A percentile compares a stretch with the other conserved stretches of the same genome.
phyloP scores from a whole-genome alignment of 148 eudicot species.

The Rhododendron kiyosumense region DNA sequence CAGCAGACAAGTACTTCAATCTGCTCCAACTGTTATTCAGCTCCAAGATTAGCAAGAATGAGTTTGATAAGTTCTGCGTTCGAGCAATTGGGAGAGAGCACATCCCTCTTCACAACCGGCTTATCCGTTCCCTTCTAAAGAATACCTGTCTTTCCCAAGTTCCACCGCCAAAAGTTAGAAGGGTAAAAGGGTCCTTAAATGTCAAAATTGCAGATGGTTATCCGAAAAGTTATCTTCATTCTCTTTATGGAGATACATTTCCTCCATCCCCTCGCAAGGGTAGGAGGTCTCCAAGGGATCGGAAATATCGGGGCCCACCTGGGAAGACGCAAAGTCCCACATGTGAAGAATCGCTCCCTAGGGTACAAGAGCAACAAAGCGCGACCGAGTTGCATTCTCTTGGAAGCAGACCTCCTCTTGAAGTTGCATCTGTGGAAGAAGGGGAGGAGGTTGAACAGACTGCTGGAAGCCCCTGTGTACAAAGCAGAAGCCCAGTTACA shows the following conservation, averaged over 20 bases:
- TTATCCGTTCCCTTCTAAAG: slow-evolving; percentile 35
- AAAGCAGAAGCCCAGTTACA: slow-evolving; percentile 38
- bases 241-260: slow-evolving; percentile 30
- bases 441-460: slow-evolving; percentile 54
- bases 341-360: slow-evolving; percentile 22
- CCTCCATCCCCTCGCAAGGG: slow-evolving; percentile 40
- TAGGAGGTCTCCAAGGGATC: slow-evolving; percentile 36
- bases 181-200: slow-evolving; percentile 12
- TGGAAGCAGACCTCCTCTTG: slow-evolving; percentile 42
- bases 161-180: slow-evolving; percentile 32
- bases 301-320: slow-evolving; percentile 36
- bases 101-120: slow-evolving; percentile 39
- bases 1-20: slow-evolving; percentile 44
- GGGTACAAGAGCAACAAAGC: slow-evolving; percentile 41
- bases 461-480: slow-evolving; percentile 23
- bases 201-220: slow-evolving; percentile 19
- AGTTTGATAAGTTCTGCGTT: slow-evolving; percentile 35
- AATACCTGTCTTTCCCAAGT: slow-evolving; percentile 33
- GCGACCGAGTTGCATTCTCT: slow-evolving; percentile 43
- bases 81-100: slow-evolving; percentile 41
- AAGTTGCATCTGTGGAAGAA: slow-evolving; percentile 40
- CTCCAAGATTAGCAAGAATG: slow-evolving; percentile 32
- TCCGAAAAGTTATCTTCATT: slow-evolving; percentile 24
- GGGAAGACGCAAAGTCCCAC: slow-evolving; percentile 31
- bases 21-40: slow-evolving; percentile 29